Evolutionary conservation across 441 rosid genomes (phyloP).

Genomic region (Dalechampia spathulata): DNA sequence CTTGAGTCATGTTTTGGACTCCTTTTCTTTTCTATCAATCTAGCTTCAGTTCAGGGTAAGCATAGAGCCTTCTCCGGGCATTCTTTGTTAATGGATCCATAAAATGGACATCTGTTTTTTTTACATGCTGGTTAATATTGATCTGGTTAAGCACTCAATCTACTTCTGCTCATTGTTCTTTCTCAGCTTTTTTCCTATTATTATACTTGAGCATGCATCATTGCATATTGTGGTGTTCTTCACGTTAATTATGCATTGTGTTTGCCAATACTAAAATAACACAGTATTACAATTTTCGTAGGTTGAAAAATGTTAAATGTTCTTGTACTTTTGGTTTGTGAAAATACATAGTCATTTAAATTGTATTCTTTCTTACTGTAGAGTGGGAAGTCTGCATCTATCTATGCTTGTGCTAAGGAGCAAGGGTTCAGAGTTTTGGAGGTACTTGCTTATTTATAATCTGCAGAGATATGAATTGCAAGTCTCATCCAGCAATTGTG

Average conservation of each 20-base stretch:
- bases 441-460: conserved; percentile 35
- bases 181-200: background rate
- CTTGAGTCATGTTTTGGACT: background rate
- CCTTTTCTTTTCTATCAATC: background rate
- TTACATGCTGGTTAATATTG: too few relatives aligned
- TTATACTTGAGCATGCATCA: background rate
- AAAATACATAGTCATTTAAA: conserved; percentile 11
- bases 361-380: conserved; percentile 26
- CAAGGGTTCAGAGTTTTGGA: conserved; percentile 83
- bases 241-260: too few relatives aligned
- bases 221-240: background rate
- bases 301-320: too few relatives aligned
- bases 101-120: too few relatives aligned
- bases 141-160: too few relatives aligned
- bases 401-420: conserved; percentile 91
- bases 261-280: background rate
- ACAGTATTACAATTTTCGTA: too few relatives aligned
- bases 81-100: too few relatives aligned
- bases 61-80: too few relatives aligned
- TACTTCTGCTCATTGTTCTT: background rate
- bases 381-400: conserved; percentile 97
- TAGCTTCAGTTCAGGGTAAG: too few relatives aligned
- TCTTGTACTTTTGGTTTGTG: background rate
- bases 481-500: background rate
- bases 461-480: background rate